Conservation (phyloP, 306 rosid species). For the Castanea sativa region DNA sequence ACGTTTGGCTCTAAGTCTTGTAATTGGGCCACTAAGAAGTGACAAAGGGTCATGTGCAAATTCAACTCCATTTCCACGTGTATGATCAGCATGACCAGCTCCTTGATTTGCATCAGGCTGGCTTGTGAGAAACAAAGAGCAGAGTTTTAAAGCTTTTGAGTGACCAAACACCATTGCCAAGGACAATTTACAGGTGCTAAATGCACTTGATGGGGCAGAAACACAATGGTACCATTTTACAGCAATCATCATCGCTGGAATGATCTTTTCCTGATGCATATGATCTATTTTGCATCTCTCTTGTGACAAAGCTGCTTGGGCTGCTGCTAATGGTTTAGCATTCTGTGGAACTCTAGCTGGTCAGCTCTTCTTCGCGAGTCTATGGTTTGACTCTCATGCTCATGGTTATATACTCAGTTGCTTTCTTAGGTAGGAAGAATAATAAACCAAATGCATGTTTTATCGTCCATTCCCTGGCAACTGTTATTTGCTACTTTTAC, state of each 20-base stretch:
- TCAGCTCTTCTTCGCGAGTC: conserved; percentile 70
- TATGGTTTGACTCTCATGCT: conserved; percentile 69
- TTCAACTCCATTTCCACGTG: no score
- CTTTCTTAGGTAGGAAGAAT: not conserved
- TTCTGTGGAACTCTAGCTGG: conserved; percentile 65
- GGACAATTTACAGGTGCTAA: conserved; percentile 51
- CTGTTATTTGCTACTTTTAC: not conserved
- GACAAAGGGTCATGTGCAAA: no score
- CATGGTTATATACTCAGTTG: conserved; percentile 62
- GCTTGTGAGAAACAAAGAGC: not conserved
- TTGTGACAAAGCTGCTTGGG: conserved; percentile 77
- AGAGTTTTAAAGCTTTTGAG: not conserved
- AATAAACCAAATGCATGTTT: no score
- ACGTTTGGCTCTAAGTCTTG: no score
- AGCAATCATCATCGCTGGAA: conserved; percentile 68
- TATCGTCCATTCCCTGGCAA: no score
- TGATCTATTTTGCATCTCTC: conserved; percentile 66
- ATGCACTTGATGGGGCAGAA: conserved; percentile 61
- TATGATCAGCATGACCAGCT: no score
- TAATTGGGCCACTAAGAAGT: no score
- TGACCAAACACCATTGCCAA: conserved; percentile 35
- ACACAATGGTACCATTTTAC: conserved; percentile 81
- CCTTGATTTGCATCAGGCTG: not conserved
- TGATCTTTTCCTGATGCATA: conserved; percentile 89
- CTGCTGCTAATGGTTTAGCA: conserved; percentile 71